Base-by-base conservation (phyloP, 345 rosid species). In the Gossypium thurberi region DNA sequence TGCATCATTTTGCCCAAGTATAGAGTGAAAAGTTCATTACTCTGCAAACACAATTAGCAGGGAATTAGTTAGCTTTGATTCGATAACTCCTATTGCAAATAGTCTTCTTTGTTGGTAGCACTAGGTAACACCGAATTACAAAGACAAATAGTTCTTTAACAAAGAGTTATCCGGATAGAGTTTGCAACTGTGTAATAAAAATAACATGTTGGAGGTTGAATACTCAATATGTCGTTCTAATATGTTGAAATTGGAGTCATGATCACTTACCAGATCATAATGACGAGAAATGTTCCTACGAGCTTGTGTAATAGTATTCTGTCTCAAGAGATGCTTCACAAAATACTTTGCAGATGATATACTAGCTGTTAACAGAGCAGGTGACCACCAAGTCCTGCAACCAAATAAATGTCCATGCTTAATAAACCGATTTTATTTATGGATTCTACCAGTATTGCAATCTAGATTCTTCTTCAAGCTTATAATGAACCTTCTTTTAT, bases 321-420 rank as follows among this genome's bases (percentile, higher is more conserved):
- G 87, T 72, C 98, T 86, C 9, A 85, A 84, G 26, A 85, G 82
- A 81, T 94, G 98, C 80, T 75, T 88, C 21, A 86, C 65, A 79
- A 90, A 94, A 61, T 86, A 33, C 40, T 33, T 33, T 5, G 40
- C 40, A 33, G 40, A 33, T 33, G 40, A 33, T 33, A 33, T 33
- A 86, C 76, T 77, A 3, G 97, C 94, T 8, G 97, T 88, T 40
- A 87, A 69, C 25, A 94, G 64, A 81, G 87, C 56, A 26, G 97
- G 98, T 20, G 93, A 90, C 98, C 97, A 91, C 98, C 98, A 94
- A 52, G 93, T 92, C 85, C 98, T 93, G 57, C 46, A 21, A 50
- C 17, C 66, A 70, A 64, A 9, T 33, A 0, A 23, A 17, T 10
- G 44, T 15, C 40, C 40, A 33, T 33, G 40, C 7, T 33, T 1